These are phyloP conservation scores for Kentomonas sorsogonicus DNA, from an alignment of 208 protist genomes.

Conservation along the genomic window DNA sequence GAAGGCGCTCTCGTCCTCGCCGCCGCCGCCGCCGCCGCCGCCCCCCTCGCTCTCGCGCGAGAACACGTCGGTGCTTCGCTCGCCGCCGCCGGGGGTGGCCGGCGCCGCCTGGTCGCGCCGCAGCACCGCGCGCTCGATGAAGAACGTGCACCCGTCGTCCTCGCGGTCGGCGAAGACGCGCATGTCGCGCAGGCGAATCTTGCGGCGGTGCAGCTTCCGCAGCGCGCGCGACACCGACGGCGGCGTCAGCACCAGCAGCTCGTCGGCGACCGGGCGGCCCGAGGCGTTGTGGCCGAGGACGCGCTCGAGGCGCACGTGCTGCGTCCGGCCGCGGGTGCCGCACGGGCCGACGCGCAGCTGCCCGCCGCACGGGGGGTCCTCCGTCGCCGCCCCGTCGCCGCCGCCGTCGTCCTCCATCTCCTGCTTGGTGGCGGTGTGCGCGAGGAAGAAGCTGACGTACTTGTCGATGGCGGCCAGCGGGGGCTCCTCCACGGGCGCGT, in stretches of 20 bases:
- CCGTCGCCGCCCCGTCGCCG: constrained; percentile 1
- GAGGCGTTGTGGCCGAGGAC: neutral
- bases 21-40: too few relatives aligned
- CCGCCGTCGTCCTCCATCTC: constrained; percentile 4
- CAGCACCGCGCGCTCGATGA: too few relatives aligned
- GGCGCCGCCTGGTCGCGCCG: too few relatives aligned
- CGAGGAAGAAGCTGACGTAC: constrained; percentile 68
- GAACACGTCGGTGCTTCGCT: neutral
- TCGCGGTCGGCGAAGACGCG: constrained; percentile 26
- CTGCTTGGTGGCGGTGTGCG: constrained; percentile 11
- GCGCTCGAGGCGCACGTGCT: neutral
- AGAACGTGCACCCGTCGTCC: too few relatives aligned
- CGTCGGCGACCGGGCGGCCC: neutral
- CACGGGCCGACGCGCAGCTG: constrained; percentile 1
- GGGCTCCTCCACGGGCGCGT: constrained; percentile 8
- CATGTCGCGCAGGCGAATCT: constrained; percentile 12
- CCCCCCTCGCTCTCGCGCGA: neutral
- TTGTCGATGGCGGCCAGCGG: constrained; percentile 23
- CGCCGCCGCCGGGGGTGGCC: too few relatives aligned
- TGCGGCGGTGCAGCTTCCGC: neutral
- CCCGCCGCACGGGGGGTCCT: constrained; percentile 11
- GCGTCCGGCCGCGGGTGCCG: neutral
- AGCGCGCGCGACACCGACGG: neutral
- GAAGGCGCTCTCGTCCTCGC: neutral
- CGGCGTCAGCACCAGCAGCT: neutral